Evolutionary conservation across 768 basidiomycete genomes (phyloP).

Genomic region (Artomyces pyxidatus): DNA sequence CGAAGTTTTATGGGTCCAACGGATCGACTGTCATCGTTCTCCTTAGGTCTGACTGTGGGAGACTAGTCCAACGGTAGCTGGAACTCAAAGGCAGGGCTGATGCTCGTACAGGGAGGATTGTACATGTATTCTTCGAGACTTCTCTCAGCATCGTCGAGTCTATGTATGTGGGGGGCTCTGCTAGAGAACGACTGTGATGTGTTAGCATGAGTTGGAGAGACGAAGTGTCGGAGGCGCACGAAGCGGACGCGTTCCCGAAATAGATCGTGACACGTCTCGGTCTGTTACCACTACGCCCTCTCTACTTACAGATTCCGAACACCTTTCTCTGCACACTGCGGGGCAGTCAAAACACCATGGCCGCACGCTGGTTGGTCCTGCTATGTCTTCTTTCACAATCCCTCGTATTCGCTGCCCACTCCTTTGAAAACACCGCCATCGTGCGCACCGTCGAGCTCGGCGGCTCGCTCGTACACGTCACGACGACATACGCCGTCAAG

Average conservation of each 20-base stretch:
- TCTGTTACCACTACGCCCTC: background rate
- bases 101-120: too few species aligned
- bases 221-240: background rate
- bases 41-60: too few species aligned
- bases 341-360: slow-evolving; percentile 13
- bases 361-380: slow-evolving; percentile 45
- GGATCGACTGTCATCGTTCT: too few species aligned
- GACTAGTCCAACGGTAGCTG: too few species aligned
- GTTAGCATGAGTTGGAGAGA: too few species aligned
- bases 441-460: slow-evolving; percentile 87
- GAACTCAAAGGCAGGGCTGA: too few species aligned
- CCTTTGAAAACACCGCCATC: slow-evolving; percentile 85
- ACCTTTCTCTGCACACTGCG: background rate
- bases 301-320: too few species aligned
- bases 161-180: too few species aligned
- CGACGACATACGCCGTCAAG: slow-evolving; percentile 81
- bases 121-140: too few species aligned
- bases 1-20: too few species aligned
- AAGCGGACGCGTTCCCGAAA: slow-evolving; percentile 4
- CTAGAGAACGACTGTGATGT: too few species aligned
- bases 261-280: background rate
- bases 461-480: slow-evolving; percentile 81
- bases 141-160: too few species aligned
- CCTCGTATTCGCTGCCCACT: slow-evolving; percentile 33
- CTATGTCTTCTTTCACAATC: slow-evolving; percentile 32